Evolutionary conservation across 2,329 filamentous ascomycete species (phyloP), one percentile per base, ranked within the genome.

Genomic region (Aspergillus pseudotamarii): DNA sequence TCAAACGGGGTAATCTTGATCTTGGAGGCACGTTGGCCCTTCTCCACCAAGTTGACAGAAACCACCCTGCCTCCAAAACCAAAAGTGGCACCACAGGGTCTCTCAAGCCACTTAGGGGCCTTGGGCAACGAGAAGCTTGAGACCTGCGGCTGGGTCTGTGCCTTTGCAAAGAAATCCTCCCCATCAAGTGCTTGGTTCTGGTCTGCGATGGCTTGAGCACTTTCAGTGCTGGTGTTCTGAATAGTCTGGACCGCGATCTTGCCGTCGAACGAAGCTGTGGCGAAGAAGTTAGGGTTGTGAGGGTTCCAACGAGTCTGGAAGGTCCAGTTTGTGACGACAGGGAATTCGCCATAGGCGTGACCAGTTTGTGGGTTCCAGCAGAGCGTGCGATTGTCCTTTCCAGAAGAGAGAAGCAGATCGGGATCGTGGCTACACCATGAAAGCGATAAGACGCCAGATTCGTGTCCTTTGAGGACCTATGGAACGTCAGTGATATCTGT

Each of bases 281-380:
- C 96, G 57, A 94, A 92, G 62, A 99, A 84, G 74, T 89, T 92
- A 12, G 95, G 94, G 78, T 99, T 97, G 70, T 92, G 89, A 34
- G 95, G 95, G 77, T 97, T 94, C 86, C 96, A 98, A 66, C 90
- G 88, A 6, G 95, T 97, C 75, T 94, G 89, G 83, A 99, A 99
- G 6, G 94, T 97, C 94, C 95, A 99, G 79, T 98, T 99, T n/a
- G 94, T 97, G 59, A 96, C 94, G 72, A 97, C 93, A 5, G 94
- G 94, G 74, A 98, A 94, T 79, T 98, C 94, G 68, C 96, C 95
- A 67, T 93, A 91, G 14, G 87, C 85, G 75, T 95, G 88, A 59
- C 94, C 94, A 3, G 91, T 97, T 73, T 95, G 91, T 1, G 95
- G 93, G 78, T 98, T 98, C 95, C 96, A 99, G 65, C 95, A 89